Evolutionary conservation across 23 red algal species (phyloP), one percentile per base, ranked within the genome.

Genomic region (Gracilariopsis chorda): DNA sequence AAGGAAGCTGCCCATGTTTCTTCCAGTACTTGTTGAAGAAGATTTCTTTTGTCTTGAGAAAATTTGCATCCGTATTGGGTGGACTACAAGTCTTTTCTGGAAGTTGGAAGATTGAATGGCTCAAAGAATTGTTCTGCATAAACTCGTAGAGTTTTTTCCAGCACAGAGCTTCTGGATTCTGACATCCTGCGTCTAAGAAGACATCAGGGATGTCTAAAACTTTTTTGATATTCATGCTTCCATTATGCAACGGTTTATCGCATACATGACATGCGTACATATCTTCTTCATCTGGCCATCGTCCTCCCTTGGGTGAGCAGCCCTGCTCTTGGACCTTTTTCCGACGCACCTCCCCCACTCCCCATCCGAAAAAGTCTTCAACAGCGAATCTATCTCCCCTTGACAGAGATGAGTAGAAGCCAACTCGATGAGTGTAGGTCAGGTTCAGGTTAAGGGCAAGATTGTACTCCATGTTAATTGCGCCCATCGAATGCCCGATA

Each of bases 1-100:
- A 82, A 16, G 75, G 74, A 29, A 58, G 45, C n/a, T 20, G 35
- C 12, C 75, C 88, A 51, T 80, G 88, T 30, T 45, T 47, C 45
- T 82, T 73, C 88, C 88, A 91, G 59, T 91, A 91, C 49, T 91
- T 80, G 27, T 79, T 53, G 46, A 68, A 91, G 41, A 91, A 91
- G 9, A 80, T 20, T 23, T 53, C 55, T 32, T 60, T 62, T 14
- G 88, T 81, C 44, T 20, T 24, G 39, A 72, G 49, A 61, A 91
- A 91, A 33, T 82, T 82, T 33, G 73, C 45, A 52, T 91, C 77
- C 6, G 88, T 80, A 24, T 35, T 74, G 5, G 41, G 74, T 7
- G 75, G 58, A 58, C 60, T 59, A 58, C 88, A 91, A 13, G 5
- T 56, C 43, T 78, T 25, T 11, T 25, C 9, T 20, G 88, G 58